Evolutionary conservation across 139 green algal species (phyloP).

Genomic region (Zygnema circumcarinatum): DNA sequence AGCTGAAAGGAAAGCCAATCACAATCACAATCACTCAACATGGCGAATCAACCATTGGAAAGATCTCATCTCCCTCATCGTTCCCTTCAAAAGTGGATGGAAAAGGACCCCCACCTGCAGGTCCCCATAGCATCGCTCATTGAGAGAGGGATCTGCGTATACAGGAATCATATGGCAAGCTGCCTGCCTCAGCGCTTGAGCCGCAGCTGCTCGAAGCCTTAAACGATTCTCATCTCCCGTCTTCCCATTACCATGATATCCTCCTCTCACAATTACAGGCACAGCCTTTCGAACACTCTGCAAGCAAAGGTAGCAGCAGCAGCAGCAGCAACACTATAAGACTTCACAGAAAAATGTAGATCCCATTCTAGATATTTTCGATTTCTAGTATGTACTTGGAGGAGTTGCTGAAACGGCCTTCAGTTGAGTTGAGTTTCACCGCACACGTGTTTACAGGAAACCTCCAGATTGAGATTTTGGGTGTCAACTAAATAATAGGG

Average conservation of each 20-base stretch:
- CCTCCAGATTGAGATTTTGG: too few species aligned
- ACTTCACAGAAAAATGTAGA: not conserved
- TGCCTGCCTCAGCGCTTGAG: constrained; percentile 43
- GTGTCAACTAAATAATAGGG: not conserved
- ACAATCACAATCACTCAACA: too few species aligned
- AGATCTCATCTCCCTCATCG: too few species aligned
- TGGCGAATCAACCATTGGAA: too few species aligned
- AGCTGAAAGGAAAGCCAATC: too few species aligned
- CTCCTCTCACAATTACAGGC: constrained; percentile 56
- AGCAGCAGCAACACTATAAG: not conserved
- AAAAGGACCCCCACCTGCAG: constrained; percentile 30
- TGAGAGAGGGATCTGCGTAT: constrained; percentile 52
- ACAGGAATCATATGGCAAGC: constrained; percentile 57
- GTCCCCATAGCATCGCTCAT: constrained; percentile 60
- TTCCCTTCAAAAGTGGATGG: too few species aligned
- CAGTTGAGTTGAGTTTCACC: too few species aligned
- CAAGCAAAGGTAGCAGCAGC: not conserved
- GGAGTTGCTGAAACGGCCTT: too few species aligned
- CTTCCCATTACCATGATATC: constrained; percentile 45
- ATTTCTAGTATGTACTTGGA: too few species aligned
- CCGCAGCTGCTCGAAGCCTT: constrained; percentile 33
- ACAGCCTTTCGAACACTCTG: constrained; percentile 45
- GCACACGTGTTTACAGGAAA: too few species aligned
- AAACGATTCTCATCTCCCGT: constrained; percentile 53
- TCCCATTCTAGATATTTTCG: not conserved